Conservation (phyloP, 495 filamentous ascomycete genomes). For the Talaromyces borbonicus region DNA sequence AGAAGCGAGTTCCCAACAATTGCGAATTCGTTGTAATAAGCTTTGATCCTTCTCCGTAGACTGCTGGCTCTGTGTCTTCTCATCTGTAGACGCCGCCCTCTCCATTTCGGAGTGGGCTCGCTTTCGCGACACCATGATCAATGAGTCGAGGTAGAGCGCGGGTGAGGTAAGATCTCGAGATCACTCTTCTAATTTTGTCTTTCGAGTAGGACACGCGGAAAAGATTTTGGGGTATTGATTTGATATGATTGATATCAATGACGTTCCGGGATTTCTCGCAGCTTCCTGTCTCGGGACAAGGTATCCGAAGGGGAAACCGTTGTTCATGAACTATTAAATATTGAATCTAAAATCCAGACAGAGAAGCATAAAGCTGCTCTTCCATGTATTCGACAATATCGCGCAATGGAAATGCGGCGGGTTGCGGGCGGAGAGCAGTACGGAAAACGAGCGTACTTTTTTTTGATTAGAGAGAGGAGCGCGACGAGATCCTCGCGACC, state of each 20-base stretch:
- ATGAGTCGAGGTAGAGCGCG: conserved; percentile 21
- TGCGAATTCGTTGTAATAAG: conserved; percentile 61
- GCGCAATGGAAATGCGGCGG: not conserved
- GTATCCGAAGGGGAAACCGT: no score
- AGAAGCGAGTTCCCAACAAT: conserved; percentile 92
- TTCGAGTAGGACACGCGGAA: not conserved
- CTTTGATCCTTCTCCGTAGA: conserved; percentile 35
- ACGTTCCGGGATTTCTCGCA: no score
- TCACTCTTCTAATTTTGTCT: not conserved
- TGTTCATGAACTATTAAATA: no score
- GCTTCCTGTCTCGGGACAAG: no score
- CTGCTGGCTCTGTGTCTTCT: no score
- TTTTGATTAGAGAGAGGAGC: not conserved
- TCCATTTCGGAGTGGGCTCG: conserved; percentile 62
- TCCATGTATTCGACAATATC: not conserved
- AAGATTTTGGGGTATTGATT: no score
- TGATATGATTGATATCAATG: no score
- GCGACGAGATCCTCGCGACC: conserved; percentile 6
- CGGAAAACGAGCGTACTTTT: not conserved
- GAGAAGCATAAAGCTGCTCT: no score
- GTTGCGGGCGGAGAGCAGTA: not conserved
- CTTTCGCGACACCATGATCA: conserved; percentile 53
- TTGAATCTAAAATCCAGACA: no score
- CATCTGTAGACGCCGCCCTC: conserved; percentile 19
- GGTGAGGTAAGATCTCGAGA: conserved; percentile 1